Evolutionary conservation across 2,329 filamentous ascomycete species (phyloP).

Genomic region (Hypocreales sp.): DNA sequence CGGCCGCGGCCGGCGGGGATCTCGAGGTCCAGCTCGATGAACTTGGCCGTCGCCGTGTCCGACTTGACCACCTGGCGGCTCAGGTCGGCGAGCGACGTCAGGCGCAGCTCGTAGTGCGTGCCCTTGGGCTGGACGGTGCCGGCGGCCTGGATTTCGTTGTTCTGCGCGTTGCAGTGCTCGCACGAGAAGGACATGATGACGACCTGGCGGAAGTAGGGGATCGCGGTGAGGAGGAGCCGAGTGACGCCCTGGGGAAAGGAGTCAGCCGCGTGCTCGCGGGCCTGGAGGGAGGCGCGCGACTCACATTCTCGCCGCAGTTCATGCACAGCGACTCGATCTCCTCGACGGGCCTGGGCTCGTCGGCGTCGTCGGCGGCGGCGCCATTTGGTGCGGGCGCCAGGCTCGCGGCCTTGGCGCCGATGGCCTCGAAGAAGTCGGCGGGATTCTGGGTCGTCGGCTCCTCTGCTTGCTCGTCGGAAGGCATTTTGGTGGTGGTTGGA

Average conservation of each 20-base stretch:
- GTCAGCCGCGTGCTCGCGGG: background rate
- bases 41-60: constrained; percentile 69
- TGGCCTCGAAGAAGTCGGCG: constrained; percentile 43
- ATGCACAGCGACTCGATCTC: constrained; percentile 71
- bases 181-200: constrained; percentile 96
- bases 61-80: constrained; percentile 83
- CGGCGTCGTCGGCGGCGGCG: constrained; percentile 15
- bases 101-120: constrained; percentile 64
- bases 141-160: constrained; percentile 88
- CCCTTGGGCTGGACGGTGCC: constrained; percentile 86
- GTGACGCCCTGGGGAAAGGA: constrained; percentile 52
- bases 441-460: constrained; percentile 19
- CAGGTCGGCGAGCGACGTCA: constrained; percentile 60
- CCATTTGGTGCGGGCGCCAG: constrained; percentile 25
- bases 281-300: constrained; percentile 8
- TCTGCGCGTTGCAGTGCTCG: constrained; percentile 74
- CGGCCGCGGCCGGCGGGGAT: constrained; percentile 84
- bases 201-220: constrained; percentile 94
- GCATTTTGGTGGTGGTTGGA: constrained; percentile 19
- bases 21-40: constrained; percentile 86
- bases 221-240: constrained; percentile 73
- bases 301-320: constrained; percentile 69
- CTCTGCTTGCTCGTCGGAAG: constrained; percentile 21
- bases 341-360: constrained; percentile 42
- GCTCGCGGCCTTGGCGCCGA: constrained; percentile 44